Conservation (phyloP, 2,329 filamentous ascomycete genomes). For the Colletotrichum cordylinicola region DNA sequence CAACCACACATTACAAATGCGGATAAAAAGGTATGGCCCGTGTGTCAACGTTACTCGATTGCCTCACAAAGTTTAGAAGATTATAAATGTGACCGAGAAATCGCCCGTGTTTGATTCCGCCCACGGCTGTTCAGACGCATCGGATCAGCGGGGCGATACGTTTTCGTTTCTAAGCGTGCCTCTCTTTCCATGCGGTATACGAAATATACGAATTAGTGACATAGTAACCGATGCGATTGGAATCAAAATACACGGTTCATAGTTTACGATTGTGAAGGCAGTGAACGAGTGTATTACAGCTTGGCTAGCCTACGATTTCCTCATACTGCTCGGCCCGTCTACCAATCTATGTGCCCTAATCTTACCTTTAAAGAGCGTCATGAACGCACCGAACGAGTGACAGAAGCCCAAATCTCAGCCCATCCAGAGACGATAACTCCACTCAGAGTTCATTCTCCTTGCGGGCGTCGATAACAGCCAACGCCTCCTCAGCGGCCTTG, state of each 20-base stretch:
- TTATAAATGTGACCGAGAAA: not conserved
- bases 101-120: not conserved
- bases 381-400: not conserved
- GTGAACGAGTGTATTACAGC: not conserved
- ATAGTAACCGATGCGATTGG: not conserved
- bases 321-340: not conserved
- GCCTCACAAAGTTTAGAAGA: not conserved
- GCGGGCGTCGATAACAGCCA: slow-evolving; percentile 78
- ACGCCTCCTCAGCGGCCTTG: slow-evolving; percentile 88
- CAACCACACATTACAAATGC: not conserved
- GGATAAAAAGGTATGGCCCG: not conserved
- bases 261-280: not conserved
- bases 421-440: not conserved
- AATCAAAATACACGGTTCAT: not conserved
- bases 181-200: not conserved
- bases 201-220: not conserved
- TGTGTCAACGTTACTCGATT: not conserved
- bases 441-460: slow-evolving; percentile 73
- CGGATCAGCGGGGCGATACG: not conserved
- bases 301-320: not conserved
- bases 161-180: not conserved
- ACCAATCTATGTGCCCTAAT: not conserved
- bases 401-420: not conserved
- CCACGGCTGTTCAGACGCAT: not conserved
- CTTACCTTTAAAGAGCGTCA: not conserved